These are phyloP conservation scores for Penicillium pancosmium DNA, from an alignment of 495 filamentous ascomycete species.

Conservation along the genomic window DNA sequence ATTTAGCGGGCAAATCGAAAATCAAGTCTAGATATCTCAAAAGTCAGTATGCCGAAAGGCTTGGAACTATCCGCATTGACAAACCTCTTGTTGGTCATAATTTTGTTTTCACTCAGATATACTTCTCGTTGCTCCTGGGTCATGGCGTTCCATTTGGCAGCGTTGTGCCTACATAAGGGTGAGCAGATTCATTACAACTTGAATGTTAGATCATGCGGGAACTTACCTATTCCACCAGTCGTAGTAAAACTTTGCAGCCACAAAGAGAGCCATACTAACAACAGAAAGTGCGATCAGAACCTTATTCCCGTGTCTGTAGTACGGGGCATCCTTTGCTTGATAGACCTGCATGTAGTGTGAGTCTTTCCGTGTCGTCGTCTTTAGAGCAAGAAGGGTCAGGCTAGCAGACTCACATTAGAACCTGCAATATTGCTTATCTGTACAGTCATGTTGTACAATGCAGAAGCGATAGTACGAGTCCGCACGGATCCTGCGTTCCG, in stretches of 20 bases:
- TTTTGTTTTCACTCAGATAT: slow-evolving; percentile 64
- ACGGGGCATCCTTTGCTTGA: slow-evolving; percentile 60
- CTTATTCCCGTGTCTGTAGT: slow-evolving; percentile 65
- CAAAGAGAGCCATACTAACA: slow-evolving; percentile 1
- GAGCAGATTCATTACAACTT: slow-evolving; percentile 2
- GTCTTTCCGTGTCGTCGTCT: background rate
- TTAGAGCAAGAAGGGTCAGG: background rate
- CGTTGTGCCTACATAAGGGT: slow-evolving; percentile 27
- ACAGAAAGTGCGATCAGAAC: slow-evolving; percentile 47
- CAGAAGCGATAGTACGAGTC: slow-evolving; percentile 61
- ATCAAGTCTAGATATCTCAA: background rate
- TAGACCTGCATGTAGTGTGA: slow-evolving; percentile 53
- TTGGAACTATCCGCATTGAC: background rate
- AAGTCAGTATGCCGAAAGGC: background rate
- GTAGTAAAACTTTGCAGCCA: slow-evolving; percentile 49
- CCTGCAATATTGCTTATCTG: slow-evolving; percentile 62
- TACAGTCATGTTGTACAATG: slow-evolving; percentile 73
- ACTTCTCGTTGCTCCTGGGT: slow-evolving; percentile 56
- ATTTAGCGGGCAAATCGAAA: background rate
- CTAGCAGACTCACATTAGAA: slow-evolving; percentile 46
- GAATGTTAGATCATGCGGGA: background rate
- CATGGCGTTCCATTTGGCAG: slow-evolving; percentile 58
- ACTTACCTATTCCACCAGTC: slow-evolving; percentile 54
- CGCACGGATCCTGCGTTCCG: slow-evolving; percentile 65
- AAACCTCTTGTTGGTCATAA: slow-evolving; percentile 67